Percentiles rank a stretch among this genome's conserved stretches.
These are phyloP conservation scores for Chaetomium olivaceum DNA, from an alignment of 2,329 filamentous ascomycete genomes.

Conservation along the genomic window DNA sequence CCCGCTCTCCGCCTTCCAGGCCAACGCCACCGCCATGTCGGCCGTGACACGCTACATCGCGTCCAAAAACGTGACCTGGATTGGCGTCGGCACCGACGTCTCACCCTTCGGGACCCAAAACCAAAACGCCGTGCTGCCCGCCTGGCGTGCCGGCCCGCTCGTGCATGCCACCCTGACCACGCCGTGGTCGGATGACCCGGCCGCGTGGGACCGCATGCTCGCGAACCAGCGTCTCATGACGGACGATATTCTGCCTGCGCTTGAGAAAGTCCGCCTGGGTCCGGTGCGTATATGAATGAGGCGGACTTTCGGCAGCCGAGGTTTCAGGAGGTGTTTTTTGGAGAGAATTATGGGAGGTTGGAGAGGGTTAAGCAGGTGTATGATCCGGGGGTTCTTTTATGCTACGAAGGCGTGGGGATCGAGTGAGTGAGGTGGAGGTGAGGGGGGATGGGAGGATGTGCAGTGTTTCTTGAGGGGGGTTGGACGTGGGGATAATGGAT, in stretches of 20 bases:
- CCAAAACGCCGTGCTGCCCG: conserved; percentile 42
- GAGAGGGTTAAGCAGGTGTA: conserved; percentile 51
- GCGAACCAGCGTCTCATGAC: conserved; percentile 38
- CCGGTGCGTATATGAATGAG: conserved; percentile 54
- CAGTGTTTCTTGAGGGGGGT: conserved; percentile 8
- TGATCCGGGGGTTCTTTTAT: conserved; percentile 51
- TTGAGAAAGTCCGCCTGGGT: conserved; percentile 43
- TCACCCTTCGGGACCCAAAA: conserved; percentile 28
- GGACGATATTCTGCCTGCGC: conserved; percentile 35
- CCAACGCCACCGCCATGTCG: conserved; percentile 30
- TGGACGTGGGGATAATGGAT: neutral
- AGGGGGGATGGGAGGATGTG: conserved; percentile 29
- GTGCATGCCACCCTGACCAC: conserved; percentile 38
- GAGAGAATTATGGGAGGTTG: conserved; percentile 46
- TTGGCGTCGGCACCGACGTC: conserved; percentile 40
- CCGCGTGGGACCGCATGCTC: conserved; percentile 34
- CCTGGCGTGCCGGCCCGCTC: conserved; percentile 42
- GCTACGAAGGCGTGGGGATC: conserved; percentile 51
- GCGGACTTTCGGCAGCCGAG: conserved; percentile 48
- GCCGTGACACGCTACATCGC: conserved; percentile 37
- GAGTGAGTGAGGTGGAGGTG: conserved; percentile 51
- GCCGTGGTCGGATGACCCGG: conserved; percentile 40
- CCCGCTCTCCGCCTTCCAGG: conserved; percentile 39
- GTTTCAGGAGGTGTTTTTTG: conserved; percentile 50
- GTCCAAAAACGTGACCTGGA: conserved; percentile 37